A percentile compares a stretch with the other conserved stretches of the same genome.
Conservation (phyloP, 495 filamentous ascomycete species). For the Aspergillus cavernicola region DNA sequence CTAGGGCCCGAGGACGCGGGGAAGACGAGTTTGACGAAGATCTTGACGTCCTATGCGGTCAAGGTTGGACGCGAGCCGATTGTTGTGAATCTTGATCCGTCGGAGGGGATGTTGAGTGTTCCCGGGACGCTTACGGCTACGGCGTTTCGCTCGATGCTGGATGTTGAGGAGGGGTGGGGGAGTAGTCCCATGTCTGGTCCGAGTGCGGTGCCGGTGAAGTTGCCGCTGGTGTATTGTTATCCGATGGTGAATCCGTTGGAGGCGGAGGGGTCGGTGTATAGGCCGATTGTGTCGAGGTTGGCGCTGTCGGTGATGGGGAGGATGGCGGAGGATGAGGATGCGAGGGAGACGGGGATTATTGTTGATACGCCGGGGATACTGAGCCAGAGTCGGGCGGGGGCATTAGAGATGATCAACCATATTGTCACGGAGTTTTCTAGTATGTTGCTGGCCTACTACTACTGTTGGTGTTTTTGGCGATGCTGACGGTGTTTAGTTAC, state of each 20-base stretch:
- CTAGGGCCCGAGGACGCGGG: constrained; percentile 78
- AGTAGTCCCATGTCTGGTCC: constrained; percentile 87
- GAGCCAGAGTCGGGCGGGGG: constrained; percentile 53
- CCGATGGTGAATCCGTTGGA: constrained; percentile 67
- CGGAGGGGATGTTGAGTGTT: constrained; percentile 78
- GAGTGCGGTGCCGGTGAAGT: constrained; percentile 79
- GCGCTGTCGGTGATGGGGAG: constrained; percentile 75
- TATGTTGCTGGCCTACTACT: constrained; percentile 27
- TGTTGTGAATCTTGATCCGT: constrained; percentile 81
- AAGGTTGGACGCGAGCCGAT: constrained; percentile 72
- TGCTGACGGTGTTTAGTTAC: constrained; percentile 50
- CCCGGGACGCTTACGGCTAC: constrained; percentile 83
- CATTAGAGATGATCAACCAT: constrained; percentile 74
- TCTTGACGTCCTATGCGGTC: constrained; percentile 76
- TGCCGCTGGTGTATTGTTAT: constrained; percentile 90
- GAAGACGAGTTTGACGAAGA: constrained; percentile 81
- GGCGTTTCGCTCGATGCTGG: constrained; percentile 78
- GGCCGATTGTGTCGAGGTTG: constrained; percentile 68
- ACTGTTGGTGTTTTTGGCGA: not conserved
- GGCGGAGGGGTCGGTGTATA: constrained; percentile 68
- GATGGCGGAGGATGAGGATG: constrained; percentile 70
- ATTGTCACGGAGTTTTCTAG: constrained; percentile 83
- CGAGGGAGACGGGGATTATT: constrained; percentile 70
- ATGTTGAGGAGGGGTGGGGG: constrained; percentile 89
- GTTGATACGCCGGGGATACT: constrained; percentile 80